These are phyloP conservation scores for Vicia faba DNA, from an alignment of 306 rosid species.

Conservation along the genomic window DNA sequence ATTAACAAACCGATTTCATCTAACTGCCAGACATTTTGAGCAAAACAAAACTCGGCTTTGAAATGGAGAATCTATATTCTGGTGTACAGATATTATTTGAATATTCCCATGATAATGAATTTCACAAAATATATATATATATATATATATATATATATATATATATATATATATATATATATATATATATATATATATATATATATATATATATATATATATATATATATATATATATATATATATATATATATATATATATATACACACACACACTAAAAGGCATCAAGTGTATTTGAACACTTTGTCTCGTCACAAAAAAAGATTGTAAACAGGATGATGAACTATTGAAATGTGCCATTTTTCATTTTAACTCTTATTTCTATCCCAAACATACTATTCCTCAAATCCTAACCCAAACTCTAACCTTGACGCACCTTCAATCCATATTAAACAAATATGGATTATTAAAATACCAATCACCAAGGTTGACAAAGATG, in stretches of 20 bases:
- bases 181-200: no score
- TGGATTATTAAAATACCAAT: slow-evolving; percentile 20
- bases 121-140: not conserved
- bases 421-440: not conserved
- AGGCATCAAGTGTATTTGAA: not conserved
- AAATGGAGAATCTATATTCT: slow-evolving; percentile 15
- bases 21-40: slow-evolving; percentile 11
- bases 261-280: no score
- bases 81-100: slow-evolving; percentile 8
- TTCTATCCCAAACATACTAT: no score
- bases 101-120: not conserved
- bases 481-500: slow-evolving; percentile 20
- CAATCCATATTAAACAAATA: not conserved
- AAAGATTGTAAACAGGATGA: slow-evolving; percentile 4
- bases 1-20: slow-evolving; percentile 25
- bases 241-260: no score
- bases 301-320: not conserved
- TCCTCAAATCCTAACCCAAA: no score
- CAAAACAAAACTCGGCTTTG: slow-evolving; percentile 1
- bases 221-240: no score
- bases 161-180: no score
- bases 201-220: no score
- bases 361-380: not conserved
- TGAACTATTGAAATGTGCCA: not conserved
- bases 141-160: no score